phyloP scores from a whole-genome alignment of 345 rosid genomes.

The Eucalyptus curtisii region DNA sequence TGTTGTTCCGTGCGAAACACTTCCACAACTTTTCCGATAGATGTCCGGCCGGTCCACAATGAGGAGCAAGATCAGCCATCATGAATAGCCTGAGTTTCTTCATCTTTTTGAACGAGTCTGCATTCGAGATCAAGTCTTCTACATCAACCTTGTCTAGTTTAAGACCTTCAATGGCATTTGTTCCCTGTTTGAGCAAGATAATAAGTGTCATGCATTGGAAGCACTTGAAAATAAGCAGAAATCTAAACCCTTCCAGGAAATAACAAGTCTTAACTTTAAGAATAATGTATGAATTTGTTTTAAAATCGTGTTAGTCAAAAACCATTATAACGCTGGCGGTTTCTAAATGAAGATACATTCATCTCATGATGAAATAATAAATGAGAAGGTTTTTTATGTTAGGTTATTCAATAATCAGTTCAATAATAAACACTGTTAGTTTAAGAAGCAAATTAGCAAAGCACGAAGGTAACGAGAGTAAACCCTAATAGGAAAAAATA shows the following conservation, averaged over 20 bases:
- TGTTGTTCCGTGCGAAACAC: not conserved
- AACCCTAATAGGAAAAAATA: not conserved
- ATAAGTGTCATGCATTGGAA: not conserved
- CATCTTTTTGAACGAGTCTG: not conserved
- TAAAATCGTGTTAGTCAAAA: not conserved
- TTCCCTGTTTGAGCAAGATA: not conserved
- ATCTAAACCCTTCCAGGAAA: not conserved
- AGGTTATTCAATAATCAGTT: not conserved
- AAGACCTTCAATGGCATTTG: not conserved
- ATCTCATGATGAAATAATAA: not conserved
- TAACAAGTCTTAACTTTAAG: not conserved
- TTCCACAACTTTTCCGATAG: not conserved
- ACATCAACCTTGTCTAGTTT: not conserved
- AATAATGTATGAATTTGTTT: not conserved
- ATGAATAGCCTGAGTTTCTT: not conserved
- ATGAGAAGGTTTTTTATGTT: not conserved
- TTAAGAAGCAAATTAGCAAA: not conserved
- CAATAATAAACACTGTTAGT: not conserved
- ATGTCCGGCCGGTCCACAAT: not conserved
- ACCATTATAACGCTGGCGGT: not conserved
- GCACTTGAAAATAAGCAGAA: not conserved
- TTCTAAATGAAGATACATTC: not conserved
- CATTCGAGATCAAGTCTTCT: not conserved
- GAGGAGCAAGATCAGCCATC: not conserved
- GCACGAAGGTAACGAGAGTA: not conserved